phyloP scores from a whole-genome alignment of 345 rosid species.

The Brassica incana region DNA sequence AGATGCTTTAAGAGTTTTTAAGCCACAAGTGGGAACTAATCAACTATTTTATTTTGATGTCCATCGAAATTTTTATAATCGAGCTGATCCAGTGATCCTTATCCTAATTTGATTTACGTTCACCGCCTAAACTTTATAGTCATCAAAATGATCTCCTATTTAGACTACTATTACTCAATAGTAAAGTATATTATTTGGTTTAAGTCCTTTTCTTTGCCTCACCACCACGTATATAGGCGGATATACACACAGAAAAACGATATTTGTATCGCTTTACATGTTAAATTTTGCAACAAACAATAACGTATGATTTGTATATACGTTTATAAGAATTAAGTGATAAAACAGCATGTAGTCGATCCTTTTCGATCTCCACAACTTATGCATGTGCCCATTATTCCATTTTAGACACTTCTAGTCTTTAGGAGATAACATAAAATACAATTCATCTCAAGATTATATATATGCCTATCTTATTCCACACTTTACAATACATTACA shows the following conservation, averaged over 20 bases:
- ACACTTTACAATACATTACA: slow-evolving; percentile 33
- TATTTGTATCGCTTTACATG: slow-evolving; percentile 29
- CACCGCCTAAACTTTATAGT: neutral
- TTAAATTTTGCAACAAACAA: slow-evolving; percentile 17
- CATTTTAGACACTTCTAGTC: slow-evolving; percentile 41
- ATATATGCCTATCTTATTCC: slow-evolving; percentile 32
- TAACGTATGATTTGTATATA: slow-evolving; percentile 22
- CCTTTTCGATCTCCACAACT: slow-evolving; percentile 39
- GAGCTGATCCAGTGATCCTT: neutral
- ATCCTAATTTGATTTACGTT: neutral
- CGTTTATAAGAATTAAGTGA: slow-evolving; percentile 24
- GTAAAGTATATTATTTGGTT: neutral
- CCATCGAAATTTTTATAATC: neutral
- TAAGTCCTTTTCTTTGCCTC: neutral
- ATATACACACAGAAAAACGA: slow-evolving; percentile 17
- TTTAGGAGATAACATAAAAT: slow-evolving; percentile 41
- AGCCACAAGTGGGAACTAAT: slow-evolving; percentile 11
- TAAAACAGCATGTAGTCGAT: slow-evolving; percentile 37
- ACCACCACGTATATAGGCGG: neutral
- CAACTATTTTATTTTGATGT: neutral
- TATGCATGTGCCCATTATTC: slow-evolving; percentile 44
- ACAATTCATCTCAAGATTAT: slow-evolving; percentile 29
- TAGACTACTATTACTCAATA: neutral
- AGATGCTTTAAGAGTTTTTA: neutral
- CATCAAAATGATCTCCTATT: neutral